These are phyloP conservation scores for Nothophytophthora sp. DNA, from an alignment of 352 stramenopile genomes.

Conservation along the genomic window DNA sequence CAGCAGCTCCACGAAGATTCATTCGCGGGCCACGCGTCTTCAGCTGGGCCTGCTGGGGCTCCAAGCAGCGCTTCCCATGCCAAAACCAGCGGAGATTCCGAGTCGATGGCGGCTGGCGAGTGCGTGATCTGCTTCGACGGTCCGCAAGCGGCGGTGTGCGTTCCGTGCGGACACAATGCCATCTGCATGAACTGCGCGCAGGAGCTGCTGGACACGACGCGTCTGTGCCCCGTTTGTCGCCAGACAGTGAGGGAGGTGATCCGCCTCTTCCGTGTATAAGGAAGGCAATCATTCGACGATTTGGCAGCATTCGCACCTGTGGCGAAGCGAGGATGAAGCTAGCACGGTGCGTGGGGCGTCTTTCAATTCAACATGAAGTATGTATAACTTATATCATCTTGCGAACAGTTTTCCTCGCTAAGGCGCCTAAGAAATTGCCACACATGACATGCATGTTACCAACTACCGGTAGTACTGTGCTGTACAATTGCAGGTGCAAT, in stretches of 20 bases:
- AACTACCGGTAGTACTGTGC: conserved; percentile 1
- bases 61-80: conserved; percentile 6
- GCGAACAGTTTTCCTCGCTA: no score
- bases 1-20: conserved; percentile 47
- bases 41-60: conserved; percentile 14
- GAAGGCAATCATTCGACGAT: no score
- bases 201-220: conserved; percentile 62
- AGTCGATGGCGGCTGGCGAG: conserved; percentile 28
- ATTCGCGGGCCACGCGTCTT: background rate
- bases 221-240: conserved; percentile 77
- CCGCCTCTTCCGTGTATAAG: conserved; percentile 72
- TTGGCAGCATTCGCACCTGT: background rate
- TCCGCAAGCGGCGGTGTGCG: conserved; percentile 70
- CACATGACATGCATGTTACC: no score
- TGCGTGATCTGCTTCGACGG: conserved; percentile 88
- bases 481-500: background rate
- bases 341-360: no score
- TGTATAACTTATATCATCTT: conserved; percentile 6
- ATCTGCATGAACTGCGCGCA: conserved; percentile 82
- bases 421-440: no score
- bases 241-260: conserved; percentile 75
- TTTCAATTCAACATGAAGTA: background rate
- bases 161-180: conserved; percentile 87
- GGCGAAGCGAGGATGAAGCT: no score
- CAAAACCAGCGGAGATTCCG: conserved; percentile 6